These are phyloP conservation scores for Saccharomycopsis oosterbeekiorum DNA, from an alignment of 805 yeast genomes.

Conservation along the genomic window DNA sequence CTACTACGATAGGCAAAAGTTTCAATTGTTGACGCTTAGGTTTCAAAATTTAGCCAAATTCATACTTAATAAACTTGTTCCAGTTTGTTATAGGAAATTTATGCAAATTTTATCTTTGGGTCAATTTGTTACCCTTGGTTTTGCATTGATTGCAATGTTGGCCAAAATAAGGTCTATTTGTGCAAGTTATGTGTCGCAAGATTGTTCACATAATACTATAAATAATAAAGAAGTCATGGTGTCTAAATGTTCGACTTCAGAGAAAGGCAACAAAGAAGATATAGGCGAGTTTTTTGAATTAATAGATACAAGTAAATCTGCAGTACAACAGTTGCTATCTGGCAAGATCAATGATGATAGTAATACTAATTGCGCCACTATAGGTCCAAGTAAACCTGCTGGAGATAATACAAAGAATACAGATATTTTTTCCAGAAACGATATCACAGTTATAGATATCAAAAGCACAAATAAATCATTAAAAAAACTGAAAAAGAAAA, in stretches of 20 bases:
- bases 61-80: constrained; percentile 20
- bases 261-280: neutral
- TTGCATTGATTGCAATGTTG: constrained; percentile 36
- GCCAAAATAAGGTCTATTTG: constrained; percentile 26
- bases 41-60: neutral
- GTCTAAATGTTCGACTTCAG: neutral
- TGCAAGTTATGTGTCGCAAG: neutral
- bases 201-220: neutral
- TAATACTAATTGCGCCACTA: neutral
- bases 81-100: constrained; percentile 35
- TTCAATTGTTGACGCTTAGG: neutral
- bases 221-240: neutral
- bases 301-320: neutral
- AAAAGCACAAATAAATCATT: neutral
- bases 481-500: constrained; percentile 1
- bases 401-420: neutral
- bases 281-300: neutral
- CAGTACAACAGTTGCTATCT: neutral
- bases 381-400: neutral
- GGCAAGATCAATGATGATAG: neutral
- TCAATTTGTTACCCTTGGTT: constrained; percentile 45
- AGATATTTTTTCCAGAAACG: neutral
- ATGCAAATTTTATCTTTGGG: constrained; percentile 41
- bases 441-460: neutral
- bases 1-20: neutral